phyloP scores from a whole-genome alignment of 306 rosid species.

The Erythrophleum fordii region DNA sequence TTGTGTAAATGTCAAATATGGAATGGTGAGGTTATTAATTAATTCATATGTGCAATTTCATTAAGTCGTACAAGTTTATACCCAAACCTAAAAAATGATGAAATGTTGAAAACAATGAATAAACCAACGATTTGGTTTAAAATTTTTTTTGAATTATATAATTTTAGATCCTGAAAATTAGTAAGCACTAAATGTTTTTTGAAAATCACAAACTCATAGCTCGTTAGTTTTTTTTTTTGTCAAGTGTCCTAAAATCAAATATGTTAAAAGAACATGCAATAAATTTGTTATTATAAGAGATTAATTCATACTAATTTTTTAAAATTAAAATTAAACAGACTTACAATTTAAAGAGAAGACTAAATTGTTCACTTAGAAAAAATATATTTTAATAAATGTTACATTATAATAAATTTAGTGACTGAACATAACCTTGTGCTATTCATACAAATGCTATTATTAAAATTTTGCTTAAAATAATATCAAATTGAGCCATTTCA shows the following conservation, averaged over 20 bases:
- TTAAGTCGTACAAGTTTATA: not conserved
- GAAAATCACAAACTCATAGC: not conserved
- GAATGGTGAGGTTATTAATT: too few species aligned
- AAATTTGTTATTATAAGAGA: not conserved
- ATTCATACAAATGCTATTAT: too few species aligned
- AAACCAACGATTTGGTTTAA: not conserved
- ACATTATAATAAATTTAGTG: too few species aligned
- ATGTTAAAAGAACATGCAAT: not conserved
- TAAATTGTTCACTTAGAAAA: not conserved
- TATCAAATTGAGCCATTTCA: too few species aligned
- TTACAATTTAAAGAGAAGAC: not conserved
- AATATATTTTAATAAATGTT: too few species aligned
- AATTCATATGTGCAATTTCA: not conserved
- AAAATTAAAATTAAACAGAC: not conserved
- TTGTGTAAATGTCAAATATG: not conserved
- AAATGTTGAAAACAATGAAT: not conserved
- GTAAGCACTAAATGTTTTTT: not conserved
- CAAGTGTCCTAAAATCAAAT: not conserved
- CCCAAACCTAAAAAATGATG: not conserved
- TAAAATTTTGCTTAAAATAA: too few species aligned
- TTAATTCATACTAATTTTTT: too few species aligned
- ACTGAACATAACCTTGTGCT: too few species aligned
- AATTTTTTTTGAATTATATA: not conserved
- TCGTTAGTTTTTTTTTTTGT: not conserved
- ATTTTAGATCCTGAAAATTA: not conserved